Evolutionary conservation across 306 rosid genomes (phyloP), one percentile per base, ranked within the genome.

Genomic region (Medicago ruthenica): DNA sequence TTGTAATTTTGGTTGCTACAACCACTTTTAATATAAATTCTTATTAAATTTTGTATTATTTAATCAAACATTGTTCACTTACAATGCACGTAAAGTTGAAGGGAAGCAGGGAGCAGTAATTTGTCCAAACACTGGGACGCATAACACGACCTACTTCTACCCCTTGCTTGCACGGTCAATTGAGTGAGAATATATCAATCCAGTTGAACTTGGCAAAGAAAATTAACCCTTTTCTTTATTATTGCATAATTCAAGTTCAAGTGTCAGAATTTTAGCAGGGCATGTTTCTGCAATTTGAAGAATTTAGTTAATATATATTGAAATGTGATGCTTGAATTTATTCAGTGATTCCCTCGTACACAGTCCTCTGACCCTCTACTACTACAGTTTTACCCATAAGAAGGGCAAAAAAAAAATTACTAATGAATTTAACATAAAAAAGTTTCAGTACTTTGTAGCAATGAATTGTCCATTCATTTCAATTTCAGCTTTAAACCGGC

Each of bases 81-180:
- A 71, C 85, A 92, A 90, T 87, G 88, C 94, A 93, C 96, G 95
- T 86, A 90, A 93, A 92, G 92, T 80, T 70, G 48, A 78, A 73
- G 74, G 44, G 67, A 67, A 59, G 31, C 63, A 54, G 67, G 60
- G 58, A 72, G 45, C 62, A 81, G 83, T 66, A 57, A 44, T 45
- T 83, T 92, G 96, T 92, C 94, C 76, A 86, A 18, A n/a, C 8
- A 79, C 77, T 39, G 51, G 98, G 96, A 85, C 81, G 89, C 96
- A 90, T 78, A 45, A 88, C 86, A 87, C 91, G 86, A 90, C 83
- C 86, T 76, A 21, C 84, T 65, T 82, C 86, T 76, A 21, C 84
- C 60, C 54, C 80, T 85, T 87, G 91, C 96, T 86, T 86, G 81
- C 91, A 92, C 91, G 89, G 86, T 87, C 87, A 83, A 84, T 10